Evolutionary conservation across 2,329 filamentous ascomycete genomes (phyloP), one percentile per base, ranked within the genome.

Genomic region (Fusarium sp.): DNA sequence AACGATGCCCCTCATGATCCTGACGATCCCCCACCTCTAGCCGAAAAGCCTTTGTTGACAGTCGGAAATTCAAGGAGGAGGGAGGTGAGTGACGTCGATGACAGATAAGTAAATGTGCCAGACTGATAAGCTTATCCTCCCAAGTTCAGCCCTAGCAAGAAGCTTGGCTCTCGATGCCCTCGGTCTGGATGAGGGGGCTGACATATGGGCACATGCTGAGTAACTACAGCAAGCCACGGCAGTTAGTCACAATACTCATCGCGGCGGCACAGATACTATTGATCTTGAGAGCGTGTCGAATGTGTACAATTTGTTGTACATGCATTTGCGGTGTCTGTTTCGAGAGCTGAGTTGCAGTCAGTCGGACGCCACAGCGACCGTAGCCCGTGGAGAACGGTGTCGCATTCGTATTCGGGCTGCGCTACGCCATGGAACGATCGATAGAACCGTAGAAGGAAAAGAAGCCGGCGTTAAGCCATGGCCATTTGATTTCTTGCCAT

Each of bases 91-190:
- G 67, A 71, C 71, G 71, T 73, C 55, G 52, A 40, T 48, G 43
- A 48, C 42, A 43, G 51, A 51, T 43, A 63, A 63, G 43, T 11
- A 40, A 51, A 42, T 33, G 24, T 24, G 45, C 40, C 34, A 62
- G 40, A 62, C 34, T 45, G 68, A 68, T 73, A 73, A 72, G 62
- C 63, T 73, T 73, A 72, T 71, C 43, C 40, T 40, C 49, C 39
- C 61, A 60, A 61, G 31, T 38, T 38, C 66, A 66, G 52, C 38
- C 39, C 22, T 50, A 63, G 62, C 51, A 31, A 36, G 34, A 20
- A 40, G 42, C 56, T 57, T 61, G 49, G 58, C 49, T 48, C 46
- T 36, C 18, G 17, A 36, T 28, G 24, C 15, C 28, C 58, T 43
- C 11, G 34, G 43, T 4, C 20, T 45, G 18, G 15, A 28, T 26